A percentile compares a stretch with the other conserved stretches of the same genome.
Evolutionary conservation across 2,329 filamentous ascomycete genomes (phyloP).

Genomic region (Metarhizium guizhouense): DNA sequence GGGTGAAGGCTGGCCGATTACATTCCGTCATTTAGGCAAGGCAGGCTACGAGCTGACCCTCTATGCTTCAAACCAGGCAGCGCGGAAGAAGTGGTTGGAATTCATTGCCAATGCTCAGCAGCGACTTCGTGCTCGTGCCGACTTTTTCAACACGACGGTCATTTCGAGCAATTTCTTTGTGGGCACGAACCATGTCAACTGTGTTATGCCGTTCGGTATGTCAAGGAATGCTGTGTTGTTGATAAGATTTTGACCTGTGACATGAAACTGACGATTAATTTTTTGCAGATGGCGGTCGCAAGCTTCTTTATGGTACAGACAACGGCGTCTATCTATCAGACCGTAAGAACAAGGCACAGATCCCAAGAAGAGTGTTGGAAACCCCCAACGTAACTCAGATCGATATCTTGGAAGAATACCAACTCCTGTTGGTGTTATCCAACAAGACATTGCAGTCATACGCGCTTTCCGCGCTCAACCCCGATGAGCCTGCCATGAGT

Average conservation of each 20-base stretch:
- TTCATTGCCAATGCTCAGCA: slow-evolving; percentile 87
- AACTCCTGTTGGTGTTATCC: slow-evolving; percentile 79
- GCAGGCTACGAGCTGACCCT: slow-evolving; percentile 89
- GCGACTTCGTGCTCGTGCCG: slow-evolving; percentile 74
- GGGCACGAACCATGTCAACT: slow-evolving; percentile 76
- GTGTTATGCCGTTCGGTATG: slow-evolving; percentile 83
- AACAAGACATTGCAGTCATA: slow-evolving; percentile 92
- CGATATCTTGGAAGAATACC: slow-evolving; percentile 92
- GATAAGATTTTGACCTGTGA: neutral
- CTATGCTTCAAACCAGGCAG: slow-evolving; percentile 76
- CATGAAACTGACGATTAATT: neutral
- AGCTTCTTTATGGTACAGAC: slow-evolving; percentile 90
- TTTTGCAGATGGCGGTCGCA: slow-evolving; percentile 74
- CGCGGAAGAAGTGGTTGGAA: slow-evolving; percentile 94
- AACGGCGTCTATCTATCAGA: slow-evolving; percentile 89
- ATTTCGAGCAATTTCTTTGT: slow-evolving; percentile 53
- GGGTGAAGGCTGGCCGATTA: slow-evolving; percentile 81
- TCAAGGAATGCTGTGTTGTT: neutral
- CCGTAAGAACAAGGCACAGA: slow-evolving; percentile 75
- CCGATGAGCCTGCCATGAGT: slow-evolving; percentile 67
- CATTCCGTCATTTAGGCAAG: slow-evolving; percentile 91
- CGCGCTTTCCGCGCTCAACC: slow-evolving; percentile 75
- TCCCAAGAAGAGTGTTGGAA: slow-evolving; percentile 77
- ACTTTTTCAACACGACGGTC: slow-evolving; percentile 73
- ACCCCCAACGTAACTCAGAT: slow-evolving; percentile 84